phyloP scores from a whole-genome alignment of 1,284 basidiomycete species.

The Coniferiporia sulphurascens region DNA sequence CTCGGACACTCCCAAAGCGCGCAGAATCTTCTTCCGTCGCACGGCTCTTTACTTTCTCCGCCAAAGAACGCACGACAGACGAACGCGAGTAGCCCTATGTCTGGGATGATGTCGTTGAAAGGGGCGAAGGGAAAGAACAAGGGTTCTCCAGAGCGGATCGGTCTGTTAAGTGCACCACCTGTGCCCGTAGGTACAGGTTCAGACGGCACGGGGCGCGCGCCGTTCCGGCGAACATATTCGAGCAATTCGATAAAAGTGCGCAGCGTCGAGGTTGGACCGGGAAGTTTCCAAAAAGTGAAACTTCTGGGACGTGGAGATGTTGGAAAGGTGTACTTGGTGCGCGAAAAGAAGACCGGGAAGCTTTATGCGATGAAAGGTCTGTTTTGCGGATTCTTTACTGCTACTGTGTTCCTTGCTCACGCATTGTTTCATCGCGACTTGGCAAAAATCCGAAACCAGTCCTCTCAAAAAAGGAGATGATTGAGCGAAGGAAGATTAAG shows the following conservation, averaged over 20 bases:
- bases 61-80: slow-evolving; percentile 7
- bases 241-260: slow-evolving; percentile 94
- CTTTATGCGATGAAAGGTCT: slow-evolving; percentile 96
- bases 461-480: slow-evolving; percentile 96
- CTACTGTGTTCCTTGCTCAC: slow-evolving; percentile 11
- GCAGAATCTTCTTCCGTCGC: slow-evolving; percentile 12
- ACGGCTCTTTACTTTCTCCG: slow-evolving; percentile 14
- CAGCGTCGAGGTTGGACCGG: slow-evolving; percentile 80
- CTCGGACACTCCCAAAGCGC: slow-evolving; percentile 16
- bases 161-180: slow-evolving; percentile 15
- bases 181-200: slow-evolving; percentile 15
- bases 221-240: slow-evolving; percentile 92
- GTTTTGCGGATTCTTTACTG: slow-evolving; percentile 21
- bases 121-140: slow-evolving; percentile 20
- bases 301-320: slow-evolving; percentile 95
- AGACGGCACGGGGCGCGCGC: slow-evolving; percentile 42
- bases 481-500: slow-evolving; percentile 97
- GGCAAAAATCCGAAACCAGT: slow-evolving; percentile 43
- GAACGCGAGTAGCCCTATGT: slow-evolving; percentile 13
- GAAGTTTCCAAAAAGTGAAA: slow-evolving; percentile 92
- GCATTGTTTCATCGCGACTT: slow-evolving; percentile 2
- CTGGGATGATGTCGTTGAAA: slow-evolving; percentile 19
- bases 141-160: slow-evolving; percentile 13
- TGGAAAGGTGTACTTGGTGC: slow-evolving; percentile 92
- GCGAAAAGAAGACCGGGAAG: slow-evolving; percentile 92